A percentile compares a stretch with the other conserved stretches of the same genome.
Evolutionary conservation across 2,329 filamentous ascomycete species (phyloP).

Genomic region (Hypoxylon sp.): DNA sequence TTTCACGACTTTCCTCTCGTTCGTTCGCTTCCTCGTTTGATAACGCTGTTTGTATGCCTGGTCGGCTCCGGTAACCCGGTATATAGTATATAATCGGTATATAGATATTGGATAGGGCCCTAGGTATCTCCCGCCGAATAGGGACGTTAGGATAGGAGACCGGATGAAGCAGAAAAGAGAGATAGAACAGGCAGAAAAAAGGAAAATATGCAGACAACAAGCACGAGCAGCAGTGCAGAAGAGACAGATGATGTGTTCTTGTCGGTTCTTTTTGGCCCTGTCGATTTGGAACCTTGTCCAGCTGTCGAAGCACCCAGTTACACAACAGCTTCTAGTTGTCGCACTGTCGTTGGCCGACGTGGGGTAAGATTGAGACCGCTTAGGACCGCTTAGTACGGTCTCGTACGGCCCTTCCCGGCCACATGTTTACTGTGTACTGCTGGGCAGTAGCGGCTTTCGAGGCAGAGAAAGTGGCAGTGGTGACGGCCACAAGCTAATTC

Average conservation of each 20-base stretch:
- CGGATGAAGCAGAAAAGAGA: not conserved
- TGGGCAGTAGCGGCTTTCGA: slow-evolving; percentile 7
- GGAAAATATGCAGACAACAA: slow-evolving; percentile 18
- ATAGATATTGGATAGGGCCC: slow-evolving; percentile 12
- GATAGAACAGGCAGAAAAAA: slow-evolving; percentile 8
- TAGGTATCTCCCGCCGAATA: slow-evolving; percentile 8
- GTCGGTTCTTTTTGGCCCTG: slow-evolving; percentile 29
- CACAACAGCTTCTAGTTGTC: slow-evolving; percentile 44
- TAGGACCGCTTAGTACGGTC: slow-evolving; percentile 30
- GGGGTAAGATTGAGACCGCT: slow-evolving; percentile 40
- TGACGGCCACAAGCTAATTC: slow-evolving; percentile 24
- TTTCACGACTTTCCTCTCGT: slow-evolving; percentile 24
- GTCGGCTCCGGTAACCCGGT: slow-evolving; percentile 40
- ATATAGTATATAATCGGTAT: slow-evolving; percentile 35
- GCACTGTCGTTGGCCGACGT: slow-evolving; percentile 44
- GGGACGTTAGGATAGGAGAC: slow-evolving; percentile 4
- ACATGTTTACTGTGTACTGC: slow-evolving; percentile 31
- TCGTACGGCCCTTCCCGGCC: slow-evolving; percentile 8
- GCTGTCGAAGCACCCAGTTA: slow-evolving; percentile 43
- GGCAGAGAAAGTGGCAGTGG: slow-evolving; percentile 7
- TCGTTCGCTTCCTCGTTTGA: slow-evolving; percentile 29
- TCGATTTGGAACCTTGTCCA: slow-evolving; percentile 38
- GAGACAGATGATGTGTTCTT: slow-evolving; percentile 42
- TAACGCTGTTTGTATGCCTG: slow-evolving; percentile 20
- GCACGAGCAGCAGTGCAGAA: slow-evolving; percentile 15